These are phyloP conservation scores for Trametes versicolor DNA, from an alignment of 1,284 basidiomycete genomes.

Conservation along the genomic window DNA sequence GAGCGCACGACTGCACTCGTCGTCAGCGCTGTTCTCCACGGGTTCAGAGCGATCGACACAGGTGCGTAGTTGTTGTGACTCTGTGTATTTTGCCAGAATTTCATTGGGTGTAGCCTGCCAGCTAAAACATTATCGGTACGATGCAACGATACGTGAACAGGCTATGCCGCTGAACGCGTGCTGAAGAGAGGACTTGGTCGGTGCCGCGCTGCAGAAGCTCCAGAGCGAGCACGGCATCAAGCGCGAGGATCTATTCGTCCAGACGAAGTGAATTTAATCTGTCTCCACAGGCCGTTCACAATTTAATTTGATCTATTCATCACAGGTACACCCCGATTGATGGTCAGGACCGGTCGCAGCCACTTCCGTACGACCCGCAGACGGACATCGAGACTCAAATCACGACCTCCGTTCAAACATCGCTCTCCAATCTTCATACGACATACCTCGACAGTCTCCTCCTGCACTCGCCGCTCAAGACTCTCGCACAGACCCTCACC, in stretches of 20 bases:
- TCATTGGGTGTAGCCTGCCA: constrained; percentile 72
- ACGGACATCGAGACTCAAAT: constrained; percentile 70
- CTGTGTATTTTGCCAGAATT: too few relatives aligned
- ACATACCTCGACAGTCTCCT: constrained; percentile 79
- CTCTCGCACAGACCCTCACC: constrained; percentile 64
- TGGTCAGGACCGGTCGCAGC: constrained; percentile 75
- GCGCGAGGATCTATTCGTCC: constrained; percentile 50
- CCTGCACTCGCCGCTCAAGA: constrained; percentile 78
- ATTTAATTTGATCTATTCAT: neutral
- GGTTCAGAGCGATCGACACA: constrained; percentile 85
- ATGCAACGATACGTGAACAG: constrained; percentile 19
- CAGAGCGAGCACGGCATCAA: constrained; percentile 48
- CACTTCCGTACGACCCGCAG: constrained; percentile 75
- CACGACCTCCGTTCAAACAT: constrained; percentile 66
- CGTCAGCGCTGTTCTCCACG: constrained; percentile 72
- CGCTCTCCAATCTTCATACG: constrained; percentile 73
- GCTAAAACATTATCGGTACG: constrained; percentile 77
- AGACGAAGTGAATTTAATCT: constrained; percentile 70
- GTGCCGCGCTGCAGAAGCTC: constrained; percentile 66
- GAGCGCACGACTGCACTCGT: constrained; percentile 75
- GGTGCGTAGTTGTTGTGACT: constrained; percentile 50
- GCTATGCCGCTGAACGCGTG: neutral
- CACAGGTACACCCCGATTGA: constrained; percentile 74
- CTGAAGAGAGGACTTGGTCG: constrained; percentile 81
- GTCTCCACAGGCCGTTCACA: neutral